These are phyloP conservation scores for Sinapis alba DNA, from an alignment of 441 rosid species.

Conservation along the genomic window DNA sequence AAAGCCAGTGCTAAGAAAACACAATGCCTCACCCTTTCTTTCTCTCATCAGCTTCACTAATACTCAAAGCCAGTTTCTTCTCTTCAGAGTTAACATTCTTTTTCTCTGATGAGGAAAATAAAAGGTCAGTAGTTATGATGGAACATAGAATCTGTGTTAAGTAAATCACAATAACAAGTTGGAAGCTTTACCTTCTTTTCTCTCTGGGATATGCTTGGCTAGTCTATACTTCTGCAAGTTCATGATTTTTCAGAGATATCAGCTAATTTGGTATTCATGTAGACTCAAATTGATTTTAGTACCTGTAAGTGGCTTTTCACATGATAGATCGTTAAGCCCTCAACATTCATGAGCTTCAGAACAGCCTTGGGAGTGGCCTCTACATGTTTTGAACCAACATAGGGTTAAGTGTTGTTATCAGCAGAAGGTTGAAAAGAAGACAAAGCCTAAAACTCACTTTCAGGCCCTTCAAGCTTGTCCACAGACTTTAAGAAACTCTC, in stretches of 20 bases:
- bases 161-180: conserved; percentile 1
- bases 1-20: conserved; percentile 15
- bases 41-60: conserved; percentile 53
- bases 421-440: conserved; percentile 8
- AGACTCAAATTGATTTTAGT: conserved; percentile 26
- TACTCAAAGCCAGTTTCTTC: conserved; percentile 50
- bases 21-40: conserved; percentile 55
- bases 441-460: conserved; percentile 57
- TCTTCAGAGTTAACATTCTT: conserved; percentile 57
- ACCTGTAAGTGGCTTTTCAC: conserved; percentile 98
- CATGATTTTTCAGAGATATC: conserved; percentile 34
- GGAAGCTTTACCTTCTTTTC: conserved; percentile 66
- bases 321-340: conserved; percentile 86
- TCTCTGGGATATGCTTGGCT: conserved; percentile 80
- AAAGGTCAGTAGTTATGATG: conserved; percentile 3
- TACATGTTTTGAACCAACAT: conserved; percentile 42
- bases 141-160: conserved; percentile 13
- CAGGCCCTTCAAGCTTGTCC: conserved; percentile 81
- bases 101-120: conserved; percentile 45
- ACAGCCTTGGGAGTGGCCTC: conserved; percentile 96
- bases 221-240: conserved; percentile 82
- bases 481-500: conserved; percentile 75
- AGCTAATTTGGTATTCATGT: background rate
- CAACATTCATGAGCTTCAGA: conserved; percentile 82
- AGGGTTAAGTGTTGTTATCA: background rate